These are phyloP conservation scores for Podospora conica DNA, from an alignment of 495 filamentous ascomycete species.

Conservation along the genomic window DNA sequence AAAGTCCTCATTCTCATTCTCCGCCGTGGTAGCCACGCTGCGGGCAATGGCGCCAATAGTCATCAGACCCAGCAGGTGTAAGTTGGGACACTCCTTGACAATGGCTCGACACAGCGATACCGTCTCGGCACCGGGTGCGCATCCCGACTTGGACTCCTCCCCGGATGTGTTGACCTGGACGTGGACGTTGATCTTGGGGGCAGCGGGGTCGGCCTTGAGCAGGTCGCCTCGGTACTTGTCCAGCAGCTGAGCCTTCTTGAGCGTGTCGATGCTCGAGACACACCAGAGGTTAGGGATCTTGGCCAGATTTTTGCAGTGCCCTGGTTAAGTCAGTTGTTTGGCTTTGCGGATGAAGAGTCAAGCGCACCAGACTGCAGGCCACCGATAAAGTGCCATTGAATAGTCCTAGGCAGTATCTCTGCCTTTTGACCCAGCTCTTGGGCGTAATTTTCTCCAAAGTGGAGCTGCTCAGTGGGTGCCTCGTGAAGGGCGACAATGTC, in stretches of 20 bases:
- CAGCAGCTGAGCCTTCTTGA: slow-evolving; percentile 78
- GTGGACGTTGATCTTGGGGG: slow-evolving; percentile 61
- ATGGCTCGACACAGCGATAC: slow-evolving; percentile 61
- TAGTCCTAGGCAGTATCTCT: slow-evolving; percentile 61
- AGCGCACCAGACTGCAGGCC: slow-evolving; percentile 61
- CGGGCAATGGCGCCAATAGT: slow-evolving; percentile 93
- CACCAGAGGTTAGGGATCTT: slow-evolving; percentile 86
- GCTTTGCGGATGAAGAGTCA: background rate
- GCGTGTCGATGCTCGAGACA: slow-evolving; percentile 80
- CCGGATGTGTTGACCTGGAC: slow-evolving; percentile 95
- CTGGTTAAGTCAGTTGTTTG: slow-evolving; percentile 30
- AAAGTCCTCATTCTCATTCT: slow-evolving; percentile 90
- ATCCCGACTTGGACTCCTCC: slow-evolving; percentile 77
- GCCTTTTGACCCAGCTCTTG: slow-evolving; percentile 90
- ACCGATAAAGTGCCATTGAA: slow-evolving; percentile 96
- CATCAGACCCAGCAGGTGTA: slow-evolving; percentile 81
- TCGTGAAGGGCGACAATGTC: slow-evolving; percentile 81
- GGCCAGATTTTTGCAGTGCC: slow-evolving; percentile 85
- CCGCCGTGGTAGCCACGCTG: slow-evolving; percentile 60
- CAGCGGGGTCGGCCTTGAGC: slow-evolving; percentile 27
- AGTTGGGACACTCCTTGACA: slow-evolving; percentile 59
- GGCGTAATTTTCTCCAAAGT: slow-evolving; percentile 97
- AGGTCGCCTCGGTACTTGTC: slow-evolving; percentile 66
- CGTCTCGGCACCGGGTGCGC: slow-evolving; percentile 55
- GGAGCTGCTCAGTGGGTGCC: slow-evolving; percentile 52